Evolutionary conservation across 192 early-diverging fungal genomes (phyloP).

Genomic region (Chytriomyces confervae): DNA sequence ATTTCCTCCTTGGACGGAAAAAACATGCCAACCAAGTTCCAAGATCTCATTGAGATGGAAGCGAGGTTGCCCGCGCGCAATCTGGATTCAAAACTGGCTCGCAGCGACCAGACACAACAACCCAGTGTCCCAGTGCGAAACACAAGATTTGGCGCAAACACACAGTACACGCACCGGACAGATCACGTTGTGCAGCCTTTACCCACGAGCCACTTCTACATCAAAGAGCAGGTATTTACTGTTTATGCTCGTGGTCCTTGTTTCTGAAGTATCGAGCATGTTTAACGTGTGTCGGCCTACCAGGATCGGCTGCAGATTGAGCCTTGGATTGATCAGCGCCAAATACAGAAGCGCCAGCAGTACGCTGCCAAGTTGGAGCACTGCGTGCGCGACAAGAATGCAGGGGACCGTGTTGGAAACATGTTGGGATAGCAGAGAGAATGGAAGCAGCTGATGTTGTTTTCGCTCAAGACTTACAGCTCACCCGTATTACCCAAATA

Average conservation of each 20-base stretch:
- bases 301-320: not conserved
- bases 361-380: not conserved
- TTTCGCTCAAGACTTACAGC: too few relatives aligned
- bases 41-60: too few relatives aligned
- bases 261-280: not conserved
- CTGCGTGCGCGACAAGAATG: not conserved
- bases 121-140: too few relatives aligned
- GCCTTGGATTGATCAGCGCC: not conserved
- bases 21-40: too few relatives aligned
- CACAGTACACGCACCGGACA: not conserved
- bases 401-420: not conserved
- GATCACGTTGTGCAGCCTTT: not conserved
- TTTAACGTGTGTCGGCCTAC: too few relatives aligned
- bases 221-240: not conserved
- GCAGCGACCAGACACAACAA: too few relatives aligned
- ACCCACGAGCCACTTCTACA: not conserved
- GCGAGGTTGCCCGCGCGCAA: too few relatives aligned
- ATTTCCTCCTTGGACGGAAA: too few relatives aligned
- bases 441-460: not conserved
- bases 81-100: too few relatives aligned
- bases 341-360: not conserved
- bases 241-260: not conserved
- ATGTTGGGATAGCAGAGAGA: not conserved
- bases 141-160: not conserved
- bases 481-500: too few relatives aligned